These are phyloP conservation scores for Mortierella sp. DNA, from an alignment of 371 early-diverging fungal species.

Conservation along the genomic window DNA sequence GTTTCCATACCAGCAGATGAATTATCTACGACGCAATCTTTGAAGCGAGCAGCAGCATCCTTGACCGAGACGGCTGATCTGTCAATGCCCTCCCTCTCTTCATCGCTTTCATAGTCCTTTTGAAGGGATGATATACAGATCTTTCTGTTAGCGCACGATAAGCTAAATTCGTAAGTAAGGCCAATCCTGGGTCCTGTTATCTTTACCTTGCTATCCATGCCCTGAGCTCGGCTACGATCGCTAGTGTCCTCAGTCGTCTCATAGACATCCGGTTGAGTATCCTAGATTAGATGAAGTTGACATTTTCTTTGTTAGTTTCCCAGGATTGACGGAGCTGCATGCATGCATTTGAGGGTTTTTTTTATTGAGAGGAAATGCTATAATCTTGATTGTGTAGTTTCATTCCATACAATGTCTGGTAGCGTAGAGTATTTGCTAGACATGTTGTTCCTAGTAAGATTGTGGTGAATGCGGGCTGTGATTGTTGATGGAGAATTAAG, in stretches of 20 bases:
- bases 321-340: neutral
- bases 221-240: constrained; percentile 57
- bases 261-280: constrained; percentile 88
- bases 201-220: constrained; percentile 70
- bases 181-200: neutral
- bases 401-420: constrained; percentile 73
- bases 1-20: constrained; percentile 40
- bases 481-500: constrained; percentile 1
- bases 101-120: constrained; percentile 63
- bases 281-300: constrained; percentile 56
- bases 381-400: neutral
- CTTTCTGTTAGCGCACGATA: neutral
- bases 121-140: neutral
- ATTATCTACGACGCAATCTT: constrained; percentile 57
- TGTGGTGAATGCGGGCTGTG: neutral
- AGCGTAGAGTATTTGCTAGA: constrained; percentile 77
- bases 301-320: no score
- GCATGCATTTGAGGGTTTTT: neutral
- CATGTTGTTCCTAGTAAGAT: constrained; percentile 39
- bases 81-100: constrained; percentile 70
- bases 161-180: neutral
- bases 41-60: constrained; percentile 71
- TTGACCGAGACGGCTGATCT: constrained; percentile 67
- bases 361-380: neutral
- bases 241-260: constrained; percentile 81